A percentile compares a stretch with the other conserved stretches of the same genome.
phyloP scores from a whole-genome alignment of 179 eudicot species.

The Carnegiea gigantea region DNA sequence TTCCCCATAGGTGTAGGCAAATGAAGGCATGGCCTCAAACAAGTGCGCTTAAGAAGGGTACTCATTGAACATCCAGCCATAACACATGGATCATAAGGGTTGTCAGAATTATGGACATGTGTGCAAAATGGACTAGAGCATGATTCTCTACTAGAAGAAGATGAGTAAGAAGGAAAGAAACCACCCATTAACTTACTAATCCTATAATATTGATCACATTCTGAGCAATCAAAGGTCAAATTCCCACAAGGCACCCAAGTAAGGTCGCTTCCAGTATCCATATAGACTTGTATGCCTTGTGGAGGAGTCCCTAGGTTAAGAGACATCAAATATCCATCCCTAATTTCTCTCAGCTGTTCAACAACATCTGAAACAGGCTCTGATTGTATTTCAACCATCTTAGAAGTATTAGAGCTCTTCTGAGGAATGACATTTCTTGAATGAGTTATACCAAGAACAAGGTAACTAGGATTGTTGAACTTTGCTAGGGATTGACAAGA shows the following conservation, averaged over 20 bases:
- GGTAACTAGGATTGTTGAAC: constrained; percentile 23
- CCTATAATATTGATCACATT: constrained; percentile 45
- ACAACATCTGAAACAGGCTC: constrained; percentile 22
- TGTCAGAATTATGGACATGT: constrained; percentile 53
- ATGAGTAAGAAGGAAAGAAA: constrained; percentile 51
- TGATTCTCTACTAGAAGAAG: constrained; percentile 45
- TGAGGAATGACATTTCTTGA: constrained; percentile 31
- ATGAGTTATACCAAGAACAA: constrained; percentile 39
- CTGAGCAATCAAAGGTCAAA: constrained; percentile 54
- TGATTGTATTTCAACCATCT: constrained; percentile 20
- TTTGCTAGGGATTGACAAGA: constrained; percentile 30
- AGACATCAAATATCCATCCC: constrained; percentile 63
- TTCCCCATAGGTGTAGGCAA: constrained; percentile 23
- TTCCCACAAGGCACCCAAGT: constrained; percentile 74
- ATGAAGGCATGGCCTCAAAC: constrained; percentile 61
- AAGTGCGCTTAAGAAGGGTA: constrained; percentile 34
- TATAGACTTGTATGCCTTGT: constrained; percentile 49
- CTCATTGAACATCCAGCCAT: constrained; percentile 47
- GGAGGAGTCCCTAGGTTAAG: constrained; percentile 58
- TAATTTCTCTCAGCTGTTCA: constrained; percentile 50
- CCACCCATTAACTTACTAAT: constrained; percentile 32
- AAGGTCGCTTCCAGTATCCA: constrained; percentile 69
- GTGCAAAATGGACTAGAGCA: constrained; percentile 47
- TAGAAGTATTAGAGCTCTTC: constrained; percentile 14
- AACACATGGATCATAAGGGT: constrained; percentile 46